Evolutionary conservation across 352 stramenopile genomes (phyloP), one percentile per base, ranked within the genome.

Genomic region (Pythium rhizo-oryzae): DNA sequence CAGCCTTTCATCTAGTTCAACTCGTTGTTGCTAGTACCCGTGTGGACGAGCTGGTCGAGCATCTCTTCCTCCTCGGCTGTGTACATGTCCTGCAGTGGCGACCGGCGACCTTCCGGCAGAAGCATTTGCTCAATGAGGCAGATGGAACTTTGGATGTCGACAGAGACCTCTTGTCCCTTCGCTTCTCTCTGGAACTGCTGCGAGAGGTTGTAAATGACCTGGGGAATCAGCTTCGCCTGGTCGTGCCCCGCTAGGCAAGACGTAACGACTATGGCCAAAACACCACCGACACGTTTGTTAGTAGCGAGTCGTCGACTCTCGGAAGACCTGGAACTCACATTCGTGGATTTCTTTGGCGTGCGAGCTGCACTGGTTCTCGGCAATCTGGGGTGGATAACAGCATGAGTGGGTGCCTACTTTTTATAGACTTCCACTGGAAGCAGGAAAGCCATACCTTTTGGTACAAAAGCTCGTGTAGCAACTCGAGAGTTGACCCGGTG

Each of bases 1-100:
- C 43, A 8, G 16, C 43, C 44, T 51, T 13, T 5, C 28, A 7
- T 7, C 21, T 25, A 51, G n/a, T 1, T 33, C 18, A 59, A n/a
- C 33, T 47, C 52, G 33, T 59, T 59, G 23, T 35, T 61, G 23
- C 54, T 61, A 21, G 21, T 37, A 2, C 54, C 37, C 5, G 54
- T 18, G 23, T 46, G n/a, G 8, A 28, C 68, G 8, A 93, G 74
- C 51, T 82, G 63, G 21, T 92, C 71, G 8, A 93, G 76, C 79
- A 93, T 80, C 25, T 87, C 80, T 54, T 91, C 84, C 73, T 93
- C 82, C 57, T 93, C 83, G 12, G 72, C 72, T 5, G 83, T 91
- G 77, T 93, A 93, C 72, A 93, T 93, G 64, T 90, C 80, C 39
- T 89, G 65, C 4, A 93, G 67, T 21, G 85, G 85, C 18, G 85